These are phyloP conservation scores for Clavariopsis aquatica DNA, from an alignment of 495 filamentous ascomycete species.

Conservation along the genomic window DNA sequence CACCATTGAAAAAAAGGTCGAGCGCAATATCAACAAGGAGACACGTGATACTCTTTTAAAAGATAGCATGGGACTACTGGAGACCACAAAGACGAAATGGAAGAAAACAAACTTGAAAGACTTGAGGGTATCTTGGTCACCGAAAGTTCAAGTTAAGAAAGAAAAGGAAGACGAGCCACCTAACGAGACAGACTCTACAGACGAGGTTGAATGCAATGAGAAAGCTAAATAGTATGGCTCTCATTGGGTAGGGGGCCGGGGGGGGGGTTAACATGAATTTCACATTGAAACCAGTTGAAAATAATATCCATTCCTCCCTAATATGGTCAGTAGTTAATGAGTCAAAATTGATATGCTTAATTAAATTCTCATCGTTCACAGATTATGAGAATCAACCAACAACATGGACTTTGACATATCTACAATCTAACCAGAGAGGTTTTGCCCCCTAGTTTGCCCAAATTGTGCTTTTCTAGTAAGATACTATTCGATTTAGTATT, in stretches of 20 bases:
- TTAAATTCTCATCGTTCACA: too few species aligned
- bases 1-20: conserved; percentile 10
- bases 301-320: too few species aligned
- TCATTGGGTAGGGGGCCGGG: neutral
- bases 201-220: neutral
- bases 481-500: too few species aligned
- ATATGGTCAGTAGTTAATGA: too few species aligned
- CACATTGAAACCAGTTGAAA: too few species aligned
- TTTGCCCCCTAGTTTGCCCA: too few species aligned
- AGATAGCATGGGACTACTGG: neutral
- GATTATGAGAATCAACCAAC: too few species aligned
- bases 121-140: neutral
- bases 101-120: conserved; percentile 1
- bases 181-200: neutral
- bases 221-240: neutral
- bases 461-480: too few species aligned
- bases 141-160: neutral
- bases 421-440: too few species aligned
- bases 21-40: conserved; percentile 6
- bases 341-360: too few species aligned
- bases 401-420: too few species aligned
- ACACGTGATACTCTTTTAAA: neutral
- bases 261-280: neutral
- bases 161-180: neutral
- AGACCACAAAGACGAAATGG: neutral